Evolutionary conservation across 179 eudicot species (phyloP), one percentile per base, ranked within the genome.

Genomic region (Silene noctiflora): DNA sequence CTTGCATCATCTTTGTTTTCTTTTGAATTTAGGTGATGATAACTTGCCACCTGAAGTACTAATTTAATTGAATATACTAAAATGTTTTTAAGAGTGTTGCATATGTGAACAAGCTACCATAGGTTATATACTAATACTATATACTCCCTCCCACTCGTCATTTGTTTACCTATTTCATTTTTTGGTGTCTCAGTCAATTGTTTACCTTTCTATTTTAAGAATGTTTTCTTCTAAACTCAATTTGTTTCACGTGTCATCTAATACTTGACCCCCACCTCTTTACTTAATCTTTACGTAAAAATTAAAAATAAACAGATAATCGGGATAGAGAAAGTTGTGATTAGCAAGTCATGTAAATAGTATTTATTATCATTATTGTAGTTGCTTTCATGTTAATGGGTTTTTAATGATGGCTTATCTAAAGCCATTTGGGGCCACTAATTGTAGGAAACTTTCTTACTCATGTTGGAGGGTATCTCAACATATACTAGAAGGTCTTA

Each of bases 391-490:
- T 75, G 80, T 78, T 62, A 82, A 65, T 78, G 78, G 81, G 74
- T 60, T 56, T 69, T 67, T 73, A 76, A 83, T 83, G 85, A 83
- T 83, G 85, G 80, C 39, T 83, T 83, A 76, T 67, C 78, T 76
- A 76, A 79, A 83, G 77, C 83, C 55, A 69, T 70, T 70, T 80
- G 86, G 86, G 86, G 60, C 80, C 86, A 74, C 67, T 42, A 70
- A 66, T 83, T 77, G 81, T 80, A 74, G 86, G 83, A 80, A 80
- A 71, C 83, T 80, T 74, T 83, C 83, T 73, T 48, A 83, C 85
- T 78, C 79, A 78, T 81, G 77, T 73, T 72, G 80, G 61, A 25
- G 80, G 69, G 75, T 68, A 61, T 81, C 74, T 69, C 56, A 74
- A 81, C 77, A 58, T 31, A n/a, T n/a, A n/a, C n/a, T n/a, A n/a